Base-by-base conservation (phyloP, 106 monocot species). In the Phalaenopsis equestris region DNA sequence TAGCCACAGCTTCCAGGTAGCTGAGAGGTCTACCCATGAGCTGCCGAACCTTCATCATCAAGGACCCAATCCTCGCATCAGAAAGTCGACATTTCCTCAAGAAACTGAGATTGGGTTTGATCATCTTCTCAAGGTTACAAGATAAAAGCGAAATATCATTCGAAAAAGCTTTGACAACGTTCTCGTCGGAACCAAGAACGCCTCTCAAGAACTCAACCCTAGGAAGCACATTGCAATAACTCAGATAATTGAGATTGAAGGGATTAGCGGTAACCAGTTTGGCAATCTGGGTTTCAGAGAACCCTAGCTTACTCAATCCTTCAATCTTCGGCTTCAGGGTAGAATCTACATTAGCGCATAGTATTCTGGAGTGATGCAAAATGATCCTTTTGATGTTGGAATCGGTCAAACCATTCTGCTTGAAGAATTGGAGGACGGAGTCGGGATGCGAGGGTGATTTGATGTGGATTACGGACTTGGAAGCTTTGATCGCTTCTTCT, bases 381-480 rank as follows among this genome's bases (percentile, higher is more conserved):
- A 82, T 41, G 5, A 82, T 12, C 45, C 15, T 77, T 56, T 19
- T 75, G 45, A 90, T 78, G 8, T 87, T 19, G 42, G 67, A 8
- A 3, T 80, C 48, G 18, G 18, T 52, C 48, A 87, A 56, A 6
- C 80, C 84, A 14, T 23, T 30, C 16, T 75, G 11, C 45, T 23
- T 61, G 41, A 84, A 24, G 75, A 78, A 81, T 16, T 70, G 21
- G 3, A 75, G 42, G 30, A 90, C 61, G 1, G 87, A 81, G 21
- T 90, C 79, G 9, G 85, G 76, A 1, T 85, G 78, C 2, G 23
- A 23, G 5, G 75, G 61, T 23, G 83, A 81, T 68, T 87, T 89
- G 48, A 85, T 67, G 67, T 56, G 76, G 84, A 80, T 0, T 1
- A 86, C 2, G n/a, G 38, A 3, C 8, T 80, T 81, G 24, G 84